These are phyloP conservation scores for Thielaviopsis euricoi DNA, from an alignment of 2,329 filamentous ascomycete genomes.

Conservation along the genomic window DNA sequence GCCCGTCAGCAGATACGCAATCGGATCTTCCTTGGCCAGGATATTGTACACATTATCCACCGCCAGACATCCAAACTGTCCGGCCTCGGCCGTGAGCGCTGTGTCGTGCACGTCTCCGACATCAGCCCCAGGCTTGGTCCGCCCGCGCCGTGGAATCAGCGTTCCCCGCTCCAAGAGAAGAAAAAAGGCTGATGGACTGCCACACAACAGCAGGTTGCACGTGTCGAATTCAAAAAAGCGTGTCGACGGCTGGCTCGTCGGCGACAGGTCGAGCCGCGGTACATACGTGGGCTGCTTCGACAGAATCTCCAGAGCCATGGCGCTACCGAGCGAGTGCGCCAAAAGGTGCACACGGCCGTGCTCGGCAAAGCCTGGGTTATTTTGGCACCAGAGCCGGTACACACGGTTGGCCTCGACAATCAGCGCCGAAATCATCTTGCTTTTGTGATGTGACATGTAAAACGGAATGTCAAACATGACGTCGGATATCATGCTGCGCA, in stretches of 20 bases:
- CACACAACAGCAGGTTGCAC: slow-evolving; percentile 72
- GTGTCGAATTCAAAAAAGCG: slow-evolving; percentile 82
- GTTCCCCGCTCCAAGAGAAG: slow-evolving; percentile 60
- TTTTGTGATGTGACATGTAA: slow-evolving; percentile 91
- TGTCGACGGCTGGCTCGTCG: slow-evolving; percentile 24
- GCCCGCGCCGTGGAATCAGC: slow-evolving; percentile 60
- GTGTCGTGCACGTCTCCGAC: slow-evolving; percentile 37
- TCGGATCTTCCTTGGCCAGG: slow-evolving; percentile 53
- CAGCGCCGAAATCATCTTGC: slow-evolving; percentile 83
- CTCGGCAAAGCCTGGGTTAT: slow-evolving; percentile 73
- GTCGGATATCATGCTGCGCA: slow-evolving; percentile 88
- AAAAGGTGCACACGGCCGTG: slow-evolving; percentile 79
- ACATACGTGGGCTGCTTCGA: slow-evolving; percentile 70
- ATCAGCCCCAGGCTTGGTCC: slow-evolving; percentile 59
- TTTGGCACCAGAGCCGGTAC: slow-evolving; percentile 86
- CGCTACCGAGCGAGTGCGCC: slow-evolving; percentile 83
- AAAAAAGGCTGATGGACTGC: slow-evolving; percentile 87
- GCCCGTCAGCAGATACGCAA: slow-evolving; percentile 84
- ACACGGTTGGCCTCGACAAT: slow-evolving; percentile 85
- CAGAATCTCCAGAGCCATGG: slow-evolving; percentile 84
- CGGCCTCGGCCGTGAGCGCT: slow-evolving; percentile 58
- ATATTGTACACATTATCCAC: slow-evolving; percentile 97
- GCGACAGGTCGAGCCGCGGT: slow-evolving; percentile 31
- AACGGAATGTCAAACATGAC: slow-evolving; percentile 98
- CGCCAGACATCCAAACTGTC: slow-evolving; percentile 74